Evolutionary conservation across 805 yeast species (phyloP).

Genomic region (Starmerella davenportii): DNA sequence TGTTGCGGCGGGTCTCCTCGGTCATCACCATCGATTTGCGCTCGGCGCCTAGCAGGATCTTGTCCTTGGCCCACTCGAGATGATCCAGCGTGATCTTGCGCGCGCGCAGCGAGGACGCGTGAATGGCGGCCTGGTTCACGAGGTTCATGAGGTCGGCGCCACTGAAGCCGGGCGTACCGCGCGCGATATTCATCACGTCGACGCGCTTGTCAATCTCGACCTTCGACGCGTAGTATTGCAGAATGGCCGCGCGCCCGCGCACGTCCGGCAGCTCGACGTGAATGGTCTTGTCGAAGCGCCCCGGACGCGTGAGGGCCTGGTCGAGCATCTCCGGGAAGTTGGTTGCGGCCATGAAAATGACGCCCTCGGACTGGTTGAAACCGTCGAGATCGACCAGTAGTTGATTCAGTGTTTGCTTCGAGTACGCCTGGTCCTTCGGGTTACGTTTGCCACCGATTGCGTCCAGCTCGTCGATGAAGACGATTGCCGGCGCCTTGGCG

Average conservation of each 20-base stretch:
- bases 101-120: slow-evolving; percentile 86
- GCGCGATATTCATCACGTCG: slow-evolving; percentile 75
- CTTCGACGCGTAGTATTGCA: slow-evolving; percentile 78
- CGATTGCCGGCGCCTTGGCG: slow-evolving; percentile 88
- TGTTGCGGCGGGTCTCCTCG: slow-evolving; percentile 78
- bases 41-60: slow-evolving; percentile 94
- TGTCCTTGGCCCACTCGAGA: slow-evolving; percentile 98
- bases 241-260: slow-evolving; percentile 85
- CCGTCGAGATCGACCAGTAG: slow-evolving; percentile 92
- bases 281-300: slow-evolving; percentile 91
- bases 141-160: slow-evolving; percentile 94
- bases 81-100: slow-evolving; percentile 77
- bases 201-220: slow-evolving; percentile 73
- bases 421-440: slow-evolving; percentile 95
- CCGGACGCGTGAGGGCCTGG: slow-evolving; percentile 95
- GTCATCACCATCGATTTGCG: slow-evolving; percentile 95
- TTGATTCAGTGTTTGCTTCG: slow-evolving; percentile 93
- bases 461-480: slow-evolving; percentile 93
- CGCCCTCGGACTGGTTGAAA: slow-evolving; percentile 70
- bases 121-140: slow-evolving; percentile 95
- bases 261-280: slow-evolving; percentile 94
- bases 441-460: slow-evolving; percentile 97
- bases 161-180: slow-evolving; percentile 96
- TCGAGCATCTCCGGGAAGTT: slow-evolving; percentile 95
- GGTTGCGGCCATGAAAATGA: slow-evolving; percentile 93